phyloP scores from a whole-genome alignment of 345 rosid genomes.

The Syzygium grande region DNA sequence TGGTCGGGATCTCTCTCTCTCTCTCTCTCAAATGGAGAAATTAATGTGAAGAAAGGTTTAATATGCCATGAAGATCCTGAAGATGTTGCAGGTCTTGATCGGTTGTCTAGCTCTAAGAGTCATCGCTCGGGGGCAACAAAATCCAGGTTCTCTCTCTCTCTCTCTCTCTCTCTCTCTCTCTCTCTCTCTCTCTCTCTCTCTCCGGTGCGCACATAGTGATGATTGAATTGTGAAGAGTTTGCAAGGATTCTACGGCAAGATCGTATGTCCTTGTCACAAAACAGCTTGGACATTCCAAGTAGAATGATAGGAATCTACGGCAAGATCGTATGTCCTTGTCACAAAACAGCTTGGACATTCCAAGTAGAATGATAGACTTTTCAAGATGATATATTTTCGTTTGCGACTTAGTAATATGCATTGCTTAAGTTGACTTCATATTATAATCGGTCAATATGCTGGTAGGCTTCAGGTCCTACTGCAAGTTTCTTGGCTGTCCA shows the following conservation, averaged over 20 bases:
- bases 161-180: too few species aligned
- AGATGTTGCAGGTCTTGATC: too few species aligned
- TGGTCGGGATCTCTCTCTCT: background rate
- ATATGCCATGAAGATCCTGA: too few species aligned
- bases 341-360: background rate
- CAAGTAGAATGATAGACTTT: background rate
- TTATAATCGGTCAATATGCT: background rate
- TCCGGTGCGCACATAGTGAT: background rate
- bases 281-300: background rate
- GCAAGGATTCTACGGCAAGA: too few species aligned
- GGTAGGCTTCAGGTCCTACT: background rate
- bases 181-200: background rate
- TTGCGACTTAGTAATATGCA: background rate
- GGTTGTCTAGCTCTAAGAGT: too few species aligned
- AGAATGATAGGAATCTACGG: background rate
- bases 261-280: too few species aligned
- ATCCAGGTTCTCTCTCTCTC: too few species aligned
- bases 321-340: too few species aligned
- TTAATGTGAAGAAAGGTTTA: too few species aligned
- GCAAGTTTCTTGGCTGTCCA: background rate
- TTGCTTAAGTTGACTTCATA: background rate
- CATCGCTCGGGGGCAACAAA: too few species aligned
- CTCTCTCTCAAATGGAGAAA: too few species aligned
- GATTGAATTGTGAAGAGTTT: background rate
- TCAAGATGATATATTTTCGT: too few species aligned